Conservation (phyloP, 805 yeast genomes). For the Kluyveromyces lactis region DNA sequence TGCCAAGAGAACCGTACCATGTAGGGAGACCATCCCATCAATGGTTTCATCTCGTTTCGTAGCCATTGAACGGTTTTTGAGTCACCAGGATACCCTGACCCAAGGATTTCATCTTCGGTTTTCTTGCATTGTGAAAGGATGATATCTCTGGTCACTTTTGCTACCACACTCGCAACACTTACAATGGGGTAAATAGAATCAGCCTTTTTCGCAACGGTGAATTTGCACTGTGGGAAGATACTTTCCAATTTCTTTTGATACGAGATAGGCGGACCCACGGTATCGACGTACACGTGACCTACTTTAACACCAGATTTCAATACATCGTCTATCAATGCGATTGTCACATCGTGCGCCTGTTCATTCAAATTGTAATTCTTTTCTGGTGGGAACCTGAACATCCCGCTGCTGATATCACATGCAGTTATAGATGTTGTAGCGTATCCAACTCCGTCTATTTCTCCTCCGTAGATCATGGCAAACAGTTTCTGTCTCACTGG, state of each 20-base stretch:
- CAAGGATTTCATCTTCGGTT: constrained; percentile 37
- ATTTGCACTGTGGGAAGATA: constrained; percentile 58
- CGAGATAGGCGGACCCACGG: constrained; percentile 90
- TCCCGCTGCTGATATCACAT: constrained; percentile 76
- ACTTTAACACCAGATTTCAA: constrained; percentile 54
- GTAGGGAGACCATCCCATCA: constrained; percentile 80
- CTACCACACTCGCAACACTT: constrained; percentile 90
- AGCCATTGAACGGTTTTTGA: constrained; percentile 82
- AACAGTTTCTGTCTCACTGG: constrained; percentile 57
- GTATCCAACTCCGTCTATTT: constrained; percentile 65
- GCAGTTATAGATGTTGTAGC: constrained; percentile 81
- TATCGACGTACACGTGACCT: constrained; percentile 76
- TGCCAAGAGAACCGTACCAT: constrained; percentile 89
- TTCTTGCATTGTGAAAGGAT: constrained; percentile 22
- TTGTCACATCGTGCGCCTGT: constrained; percentile 95
- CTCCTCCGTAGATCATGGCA: constrained; percentile 48
- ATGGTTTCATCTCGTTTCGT: constrained; percentile 46
- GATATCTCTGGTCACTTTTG: constrained; percentile 89
- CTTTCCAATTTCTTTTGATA: constrained; percentile 69
- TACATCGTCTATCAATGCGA: constrained; percentile 61
- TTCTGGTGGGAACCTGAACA: constrained; percentile 58
- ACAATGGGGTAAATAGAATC: constrained; percentile 90
- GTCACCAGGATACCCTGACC: constrained; percentile 94
- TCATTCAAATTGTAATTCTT: constrained; percentile 66
- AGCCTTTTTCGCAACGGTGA: constrained; percentile 90